A percentile compares a stretch with the other conserved stretches of the same genome.
Evolutionary conservation across 202 grass and related monocot genomes (phyloP).

Genomic region (Zoysia matrella): DNA sequence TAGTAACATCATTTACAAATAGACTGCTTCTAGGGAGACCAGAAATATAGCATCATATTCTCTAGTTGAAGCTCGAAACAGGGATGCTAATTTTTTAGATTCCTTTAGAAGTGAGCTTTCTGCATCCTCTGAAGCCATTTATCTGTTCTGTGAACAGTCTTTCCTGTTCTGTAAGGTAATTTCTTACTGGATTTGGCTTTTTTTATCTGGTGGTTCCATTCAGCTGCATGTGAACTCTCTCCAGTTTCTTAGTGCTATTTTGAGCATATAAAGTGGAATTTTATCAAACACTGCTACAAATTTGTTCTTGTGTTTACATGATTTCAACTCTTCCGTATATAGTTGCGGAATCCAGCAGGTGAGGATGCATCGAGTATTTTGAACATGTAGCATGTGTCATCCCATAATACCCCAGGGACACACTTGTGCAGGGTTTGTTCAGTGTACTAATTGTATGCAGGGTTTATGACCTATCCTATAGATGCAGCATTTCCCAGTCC

Average conservation of each 20-base stretch:
- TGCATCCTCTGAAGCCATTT: neutral
- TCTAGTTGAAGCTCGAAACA: neutral
- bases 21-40: neutral
- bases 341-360: conserved; percentile 1
- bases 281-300: neutral
- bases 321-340: neutral
- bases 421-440: neutral
- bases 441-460: neutral
- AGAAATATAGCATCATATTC: conserved; percentile 12
- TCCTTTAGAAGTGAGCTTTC: neutral
- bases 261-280: neutral
- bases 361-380: conserved; percentile 7
- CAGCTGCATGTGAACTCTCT: neutral
- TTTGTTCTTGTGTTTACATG: conserved; percentile 8
- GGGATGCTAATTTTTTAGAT: neutral
- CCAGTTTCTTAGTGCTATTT: neutral
- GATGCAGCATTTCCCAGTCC: neutral
- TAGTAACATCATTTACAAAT: neutral
- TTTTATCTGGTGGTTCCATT: neutral
- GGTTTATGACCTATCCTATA: neutral
- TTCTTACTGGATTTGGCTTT: conserved; percentile 8
- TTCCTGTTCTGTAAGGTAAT: conserved; percentile 15
- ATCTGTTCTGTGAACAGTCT: conserved; percentile 10
- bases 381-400: neutral
- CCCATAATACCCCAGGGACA: neutral